Evolutionary conservation across 164 flowering plant genomes (phyloP).

Genomic region (Dillenia suffruticosa): DNA sequence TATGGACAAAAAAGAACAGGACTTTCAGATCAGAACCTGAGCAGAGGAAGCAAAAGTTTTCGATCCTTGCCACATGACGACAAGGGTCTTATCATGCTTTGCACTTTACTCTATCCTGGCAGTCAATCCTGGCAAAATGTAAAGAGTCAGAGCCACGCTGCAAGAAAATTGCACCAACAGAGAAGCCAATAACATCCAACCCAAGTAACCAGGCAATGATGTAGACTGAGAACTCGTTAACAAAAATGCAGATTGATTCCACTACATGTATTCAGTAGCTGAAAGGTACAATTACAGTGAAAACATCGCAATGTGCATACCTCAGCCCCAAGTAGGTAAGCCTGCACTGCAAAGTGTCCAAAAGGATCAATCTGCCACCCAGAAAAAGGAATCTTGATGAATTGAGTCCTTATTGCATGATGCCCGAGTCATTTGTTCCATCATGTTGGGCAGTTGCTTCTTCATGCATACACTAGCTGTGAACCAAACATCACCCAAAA

Average conservation of each 20-base stretch:
- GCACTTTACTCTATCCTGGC: conserved; percentile 79
- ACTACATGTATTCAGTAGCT: background rate
- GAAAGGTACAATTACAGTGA: background rate
- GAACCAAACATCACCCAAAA: conserved; percentile 12
- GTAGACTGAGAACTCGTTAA: too few relatives aligned
- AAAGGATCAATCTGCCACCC: too few relatives aligned
- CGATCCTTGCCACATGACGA: conserved; percentile 89
- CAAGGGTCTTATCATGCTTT: conserved; percentile 73
- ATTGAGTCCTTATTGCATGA: conserved; percentile 49
- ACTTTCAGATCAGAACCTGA: conserved; percentile 39
- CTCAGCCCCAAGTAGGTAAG: conserved; percentile 86
- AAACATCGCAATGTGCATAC: conserved; percentile 23
- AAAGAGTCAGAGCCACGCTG: conserved; percentile 89
- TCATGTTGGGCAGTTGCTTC: conserved; percentile 87
- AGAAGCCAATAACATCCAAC: too few relatives aligned
- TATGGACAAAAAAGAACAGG: background rate
- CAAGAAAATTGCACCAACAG: conserved; percentile 5
- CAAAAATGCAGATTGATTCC: too few relatives aligned
- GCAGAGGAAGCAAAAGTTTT: conserved; percentile 75
- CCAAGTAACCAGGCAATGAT: too few relatives aligned
- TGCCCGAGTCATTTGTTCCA: conserved; percentile 96
- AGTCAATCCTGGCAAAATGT: conserved; percentile 88
- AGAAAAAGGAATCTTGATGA: conserved; percentile 68
- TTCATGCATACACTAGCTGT: conserved; percentile 97
- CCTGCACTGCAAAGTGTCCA: conserved; percentile 98